These are phyloP conservation scores for Leucocoprinus birnbaumii DNA, from an alignment of 768 basidiomycete species.

Conservation along the genomic window DNA sequence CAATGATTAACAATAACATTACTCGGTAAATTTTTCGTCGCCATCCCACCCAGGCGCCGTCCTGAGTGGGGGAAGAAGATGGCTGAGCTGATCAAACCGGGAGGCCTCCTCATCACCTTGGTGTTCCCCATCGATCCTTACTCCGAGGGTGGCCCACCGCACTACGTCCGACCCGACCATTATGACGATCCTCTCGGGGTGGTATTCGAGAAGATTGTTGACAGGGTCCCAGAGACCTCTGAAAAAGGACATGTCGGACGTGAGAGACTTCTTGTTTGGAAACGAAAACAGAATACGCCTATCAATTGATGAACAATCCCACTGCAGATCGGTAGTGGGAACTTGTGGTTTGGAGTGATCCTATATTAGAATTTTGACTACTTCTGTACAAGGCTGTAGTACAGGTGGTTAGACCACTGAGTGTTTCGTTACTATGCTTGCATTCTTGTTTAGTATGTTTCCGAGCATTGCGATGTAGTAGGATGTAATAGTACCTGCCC, in stretches of 20 bases:
- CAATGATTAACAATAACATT: too few species aligned
- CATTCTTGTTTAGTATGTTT: too few species aligned
- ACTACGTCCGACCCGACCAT: slow-evolving; percentile 53
- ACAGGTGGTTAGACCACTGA: too few species aligned
- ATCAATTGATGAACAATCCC: too few species aligned
- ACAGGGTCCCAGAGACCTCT: slow-evolving; percentile 41
- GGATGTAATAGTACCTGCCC: too few species aligned
- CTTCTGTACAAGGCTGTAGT: too few species aligned
- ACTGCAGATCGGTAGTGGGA: too few species aligned
- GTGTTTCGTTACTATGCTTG: too few species aligned
- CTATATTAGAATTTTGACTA: too few species aligned
- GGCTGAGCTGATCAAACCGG: slow-evolving; percentile 51
- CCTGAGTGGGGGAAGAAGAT: slow-evolving; percentile 58
- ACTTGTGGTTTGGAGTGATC: too few species aligned
- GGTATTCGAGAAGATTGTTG: slow-evolving; percentile 51
- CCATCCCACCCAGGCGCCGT: slow-evolving; percentile 55
- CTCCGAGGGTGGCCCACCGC: slow-evolving; percentile 56
- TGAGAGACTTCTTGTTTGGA: slow-evolving; percentile 58
- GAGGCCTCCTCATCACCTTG: slow-evolving; percentile 60
- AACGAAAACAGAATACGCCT: slow-evolving; percentile 18
- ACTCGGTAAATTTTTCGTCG: slow-evolving; percentile 61
- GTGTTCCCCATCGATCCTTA: slow-evolving; percentile 52
- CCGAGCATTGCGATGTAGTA: too few species aligned
- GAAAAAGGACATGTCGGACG: slow-evolving; percentile 34
- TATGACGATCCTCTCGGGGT: slow-evolving; percentile 48